Evolutionary conservation across 176 grass and related monocot genomes (phyloP), one percentile per base, ranked within the genome.

Genomic region (Thalia dealbata): DNA sequence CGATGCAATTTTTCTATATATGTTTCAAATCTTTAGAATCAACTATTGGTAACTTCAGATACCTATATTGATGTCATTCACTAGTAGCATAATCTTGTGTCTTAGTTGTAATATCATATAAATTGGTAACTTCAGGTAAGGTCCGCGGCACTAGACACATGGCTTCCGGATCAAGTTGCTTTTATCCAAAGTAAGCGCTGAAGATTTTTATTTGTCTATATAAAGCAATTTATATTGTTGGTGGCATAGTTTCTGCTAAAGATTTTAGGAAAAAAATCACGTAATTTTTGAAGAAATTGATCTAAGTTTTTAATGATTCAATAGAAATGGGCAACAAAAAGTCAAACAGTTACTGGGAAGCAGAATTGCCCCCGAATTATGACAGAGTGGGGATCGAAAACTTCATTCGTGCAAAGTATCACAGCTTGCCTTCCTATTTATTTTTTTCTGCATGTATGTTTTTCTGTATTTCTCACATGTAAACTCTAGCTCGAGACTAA

Each of bases 241-340:
- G 42, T 45, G 6, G 13, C 63, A 4, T 69, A 1, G 28, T 27
- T 21, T 50, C 70, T 71, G 27, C 21, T n/a, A 72, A 21, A 52
- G 13, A 29, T 6, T 12, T 44, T 2, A 16, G 6, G 11, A 46
- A 24, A 46, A 24, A 9, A 52, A 14, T 21, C 23, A 19, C 23
- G 29, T 68, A 3, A 13, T n/a, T 68, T 18, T 54, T 4, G 1
- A 50, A 21, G 48, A 18, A 54, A 24, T 23, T 72, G 25, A 52
- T 32, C 19, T 21, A 50, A 54, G 14, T 7, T 46, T 10, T 7
- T 55, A 14, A 3, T 38, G 19, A 13, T 30, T 77, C 52, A 85
- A 60, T 72, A 99, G 95, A 90, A 80, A 99, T 95, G 95, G 95
- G 95, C 77, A 99, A 99, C 74, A 90, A 99, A 84, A 99, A 82